Evolutionary conservation across 495 filamentous ascomycete species (phyloP), one percentile per base, ranked within the genome.

Genomic region (Aspergillus affinis): DNA sequence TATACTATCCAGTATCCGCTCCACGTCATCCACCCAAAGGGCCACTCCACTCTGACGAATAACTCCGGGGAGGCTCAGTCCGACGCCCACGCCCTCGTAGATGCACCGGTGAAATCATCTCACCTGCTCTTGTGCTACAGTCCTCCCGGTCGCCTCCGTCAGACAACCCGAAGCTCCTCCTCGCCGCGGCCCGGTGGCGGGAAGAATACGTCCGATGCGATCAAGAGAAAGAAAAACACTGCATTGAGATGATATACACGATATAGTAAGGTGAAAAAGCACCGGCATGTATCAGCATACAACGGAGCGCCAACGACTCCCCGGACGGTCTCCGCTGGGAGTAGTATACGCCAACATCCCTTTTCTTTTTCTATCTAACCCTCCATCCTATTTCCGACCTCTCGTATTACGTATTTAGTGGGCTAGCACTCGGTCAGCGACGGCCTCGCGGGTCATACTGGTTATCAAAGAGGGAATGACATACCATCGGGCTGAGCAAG

Each of bases 401-500:
- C 63, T 72, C 61, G 58, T 59, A 72, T 75, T 74, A 76, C 57
- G 48, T 63, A 70, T 75, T 74, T 79, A 79, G 68, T 79, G 75
- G 48, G 75, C 75, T 79, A 54, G 13, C 17, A 52, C 8, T 26
- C 18, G 54, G 63, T 72, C 51, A 76, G 68, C 54, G 2, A 20
- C 44, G 19, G 20, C 20, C 23, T 4, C 23, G 4, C 23, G 4
- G 23, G 23, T 26, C 23, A 26, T 2, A 26, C 23, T 26, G 2
- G n/a, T 13, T 17, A 51, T 20, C 19, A 45, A 18, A 15, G 6
- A 41, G 18, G 26, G 47, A 15, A 32, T n/a, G 54, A 62, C 75
- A 67, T 74, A 80, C 77, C 93, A 82, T 97, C 93, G 70, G 93
- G 93, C 82, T 98, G 93, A 69, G 87, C 86, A 70, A 92, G 74